Evolutionary conservation across 139 green algal species (phyloP), one percentile per base, ranked within the genome.

Genomic region (Diplosphaera chodatii): DNA sequence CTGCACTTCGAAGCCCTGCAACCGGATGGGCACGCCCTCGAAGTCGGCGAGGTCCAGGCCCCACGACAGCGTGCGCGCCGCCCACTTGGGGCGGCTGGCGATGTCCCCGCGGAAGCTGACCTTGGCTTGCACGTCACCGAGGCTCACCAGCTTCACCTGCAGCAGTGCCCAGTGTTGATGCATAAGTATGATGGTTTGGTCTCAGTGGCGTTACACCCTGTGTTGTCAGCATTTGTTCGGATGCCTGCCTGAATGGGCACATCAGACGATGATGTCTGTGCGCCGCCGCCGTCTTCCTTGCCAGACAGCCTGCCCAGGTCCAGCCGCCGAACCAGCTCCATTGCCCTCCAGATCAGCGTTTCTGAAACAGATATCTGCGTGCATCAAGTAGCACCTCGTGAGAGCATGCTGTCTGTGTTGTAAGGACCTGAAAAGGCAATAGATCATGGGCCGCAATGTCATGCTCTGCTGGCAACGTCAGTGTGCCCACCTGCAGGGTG

Each of bases 31-130:
- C 55, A 93, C 79, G 6, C 82, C 83, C 68, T 94, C 85, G 71
- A 96, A 84, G 76, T 84, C 89, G 40, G 90, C 86, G 69, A 96
- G 75, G 68, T 96, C 85, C 41, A 94, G 75, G 18, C 79, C 75
- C 66, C 86, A 76, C 23, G 71, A 80, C 56, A 89, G 64, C 63
- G 75, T 55, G n/a, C 63, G 62, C 27, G 29, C 29, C 10, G 81
- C 81, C 72, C 78, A 84, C 40, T 82, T 74, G 5, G 90, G 90
- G 3, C 90, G 76, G 2, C 67, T 71, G 8, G 68, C 22, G 1
- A 79, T 65, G 30, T 93, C 85, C 0, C 83, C 77, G 31, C 84
- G 83, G 85, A 95, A 95, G 70, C 74, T 90, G 59, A 95, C 69
- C 33, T 80, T 69, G 28, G 86, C 69, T 1, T 41, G 22, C 22